Evolutionary conservation across 306 rosid genomes (phyloP), one percentile per base, ranked within the genome.

Genomic region (Castanospermum australe): DNA sequence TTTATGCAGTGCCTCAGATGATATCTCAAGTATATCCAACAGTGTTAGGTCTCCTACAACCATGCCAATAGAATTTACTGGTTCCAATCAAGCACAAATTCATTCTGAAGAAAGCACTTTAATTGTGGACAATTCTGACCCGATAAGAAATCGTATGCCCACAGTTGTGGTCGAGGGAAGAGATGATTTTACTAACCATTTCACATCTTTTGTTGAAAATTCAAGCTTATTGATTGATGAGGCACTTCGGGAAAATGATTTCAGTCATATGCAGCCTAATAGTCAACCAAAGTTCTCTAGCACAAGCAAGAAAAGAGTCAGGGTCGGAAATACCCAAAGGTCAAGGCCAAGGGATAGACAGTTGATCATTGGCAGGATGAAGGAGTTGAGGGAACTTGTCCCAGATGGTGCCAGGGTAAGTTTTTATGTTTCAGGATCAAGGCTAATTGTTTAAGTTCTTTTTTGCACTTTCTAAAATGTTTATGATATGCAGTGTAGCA

Each of bases 301-400:
- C 69, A 30, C 45, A 9, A 33, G 73, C 77, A 86, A 79, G 66
- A 89, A 77, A 81, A 87, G 78, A 77, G 78, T 39, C n/a, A 86
- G 77, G 71, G 81, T 30, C 28, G 82, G 85, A 25, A 83, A 71
- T 35, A 71, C 41, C 35, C 85, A 75, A 64, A 95, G 76, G 87
- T 79, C 88, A 55, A 86, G 94, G 79, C 98, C 99, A 10, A 87
- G 97, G 88, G 99, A 95, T 68, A 87, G 99, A 81, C 99, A 95
- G 17, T 64, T 95, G 86, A 88, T 95, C 30, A 96, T 92, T 92
- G 99, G 92, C 76, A 84, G 97, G 79, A 87, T 95, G 75, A 95
- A 91, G 85, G 98, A 95, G 88, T 86, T 95, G 71, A 87, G 98
- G 28, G 96, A 95, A 75, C 93, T 92, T 63, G 88, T 95, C 62